A percentile compares a stretch with the other conserved stretches of the same genome.
phyloP scores from a whole-genome alignment of 2,329 filamentous ascomycete genomes.

The Aureobasidium uvarum region DNA sequence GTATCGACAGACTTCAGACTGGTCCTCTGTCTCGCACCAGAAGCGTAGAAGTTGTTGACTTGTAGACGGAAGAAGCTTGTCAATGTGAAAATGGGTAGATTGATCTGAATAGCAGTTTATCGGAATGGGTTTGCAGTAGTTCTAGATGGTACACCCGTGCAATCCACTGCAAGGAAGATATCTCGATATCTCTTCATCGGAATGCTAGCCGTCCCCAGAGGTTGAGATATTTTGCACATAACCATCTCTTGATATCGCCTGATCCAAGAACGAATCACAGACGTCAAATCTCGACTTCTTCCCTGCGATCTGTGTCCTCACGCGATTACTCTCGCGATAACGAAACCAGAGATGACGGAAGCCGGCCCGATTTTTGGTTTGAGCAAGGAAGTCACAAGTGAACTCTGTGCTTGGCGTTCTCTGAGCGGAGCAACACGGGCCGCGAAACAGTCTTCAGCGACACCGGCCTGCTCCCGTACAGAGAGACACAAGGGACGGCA shows the following conservation, averaged over 20 bases:
- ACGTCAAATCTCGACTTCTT: not conserved
- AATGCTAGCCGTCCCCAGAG: not conserved
- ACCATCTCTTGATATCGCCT: not conserved
- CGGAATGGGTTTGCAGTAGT: too few species aligned
- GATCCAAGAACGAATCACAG: constrained; percentile 9
- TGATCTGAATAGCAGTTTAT: not conserved
- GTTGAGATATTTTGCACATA: constrained; percentile 4
- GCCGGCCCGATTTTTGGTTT: not conserved
- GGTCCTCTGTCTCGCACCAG: not conserved
- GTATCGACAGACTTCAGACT: too few species aligned
- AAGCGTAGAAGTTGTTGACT: not conserved
- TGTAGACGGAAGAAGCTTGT: not conserved
- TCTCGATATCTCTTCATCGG: not conserved
- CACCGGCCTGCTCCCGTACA: constrained; percentile 4
- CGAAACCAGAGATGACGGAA: not conserved
- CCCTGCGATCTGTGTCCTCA: not conserved
- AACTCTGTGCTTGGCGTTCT: not conserved
- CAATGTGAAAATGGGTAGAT: not conserved
- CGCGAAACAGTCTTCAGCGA: not conserved
- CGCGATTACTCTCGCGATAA: constrained; percentile 5
- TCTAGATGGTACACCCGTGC: not conserved
- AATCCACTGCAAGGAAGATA: not conserved
- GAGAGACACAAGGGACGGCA: not conserved
- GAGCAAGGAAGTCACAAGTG: not conserved
- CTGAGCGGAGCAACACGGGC: not conserved